phyloP scores from a whole-genome alignment of 768 basidiomycete genomes.

The Trametes sanguinea region DNA sequence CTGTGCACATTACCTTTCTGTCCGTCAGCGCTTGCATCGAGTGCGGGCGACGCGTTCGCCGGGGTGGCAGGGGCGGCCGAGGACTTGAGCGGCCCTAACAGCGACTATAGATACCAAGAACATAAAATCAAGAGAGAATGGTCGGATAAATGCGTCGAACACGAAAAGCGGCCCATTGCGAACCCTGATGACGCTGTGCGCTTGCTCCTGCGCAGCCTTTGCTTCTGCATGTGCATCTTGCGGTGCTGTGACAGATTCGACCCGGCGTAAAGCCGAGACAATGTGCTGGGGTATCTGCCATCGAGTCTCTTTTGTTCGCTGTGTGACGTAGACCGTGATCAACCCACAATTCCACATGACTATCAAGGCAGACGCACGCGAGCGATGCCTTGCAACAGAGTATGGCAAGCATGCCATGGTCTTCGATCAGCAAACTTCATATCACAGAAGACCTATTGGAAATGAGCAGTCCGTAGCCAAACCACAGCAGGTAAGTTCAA shows the following conservation, averaged over 20 bases:
- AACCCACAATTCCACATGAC: constrained; percentile 5
- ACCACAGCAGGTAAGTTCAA: background rate
- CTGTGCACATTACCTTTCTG: constrained; percentile 26
- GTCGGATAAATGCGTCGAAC: constrained; percentile 33
- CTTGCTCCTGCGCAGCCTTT: constrained; percentile 25
- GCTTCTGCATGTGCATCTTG: constrained; percentile 4
- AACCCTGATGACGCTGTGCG: constrained; percentile 35
- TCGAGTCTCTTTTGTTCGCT: constrained; percentile 26
- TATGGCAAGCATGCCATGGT: constrained; percentile 40
- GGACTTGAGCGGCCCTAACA: constrained; percentile 26
- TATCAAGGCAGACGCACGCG: constrained; percentile 34
- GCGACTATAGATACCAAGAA: constrained; percentile 32
- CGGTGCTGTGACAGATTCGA: constrained; percentile 21
- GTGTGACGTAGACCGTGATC: constrained; percentile 14
- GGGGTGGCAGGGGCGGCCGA: constrained; percentile 9
- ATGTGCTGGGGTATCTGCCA: constrained; percentile 24
- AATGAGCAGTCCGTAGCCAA: background rate
- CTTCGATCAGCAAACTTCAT: constrained; percentile 31
- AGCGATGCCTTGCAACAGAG: constrained; percentile 47
- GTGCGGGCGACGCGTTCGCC: background rate
- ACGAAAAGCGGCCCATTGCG: constrained; percentile 36
- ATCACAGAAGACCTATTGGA: constrained; percentile 37
- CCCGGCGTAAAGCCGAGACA: constrained; percentile 14
- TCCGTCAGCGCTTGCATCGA: constrained; percentile 17
- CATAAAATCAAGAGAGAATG: constrained; percentile 26